Evolutionary conservation across 2,329 filamentous ascomycete species (phyloP).

Genomic region (Exophiala phaeomuriformis): DNA sequence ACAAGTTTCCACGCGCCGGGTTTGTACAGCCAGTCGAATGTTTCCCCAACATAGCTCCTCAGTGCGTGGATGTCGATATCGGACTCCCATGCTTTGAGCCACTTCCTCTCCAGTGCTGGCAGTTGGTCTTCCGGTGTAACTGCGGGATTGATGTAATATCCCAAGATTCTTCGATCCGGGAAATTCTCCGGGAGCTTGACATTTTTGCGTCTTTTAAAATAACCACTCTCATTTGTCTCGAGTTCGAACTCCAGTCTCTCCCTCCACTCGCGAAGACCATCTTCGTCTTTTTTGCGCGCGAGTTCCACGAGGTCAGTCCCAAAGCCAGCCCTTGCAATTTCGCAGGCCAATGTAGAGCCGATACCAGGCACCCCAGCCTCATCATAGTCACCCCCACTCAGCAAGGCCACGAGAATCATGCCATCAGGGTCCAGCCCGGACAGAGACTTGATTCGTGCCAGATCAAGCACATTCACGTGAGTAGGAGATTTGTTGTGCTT

Average conservation of each 20-base stretch:
- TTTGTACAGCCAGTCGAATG: slow-evolving; percentile 77
- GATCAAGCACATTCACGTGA: slow-evolving; percentile 76
- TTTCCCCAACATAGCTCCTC: slow-evolving; percentile 66
- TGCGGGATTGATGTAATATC: slow-evolving; percentile 81
- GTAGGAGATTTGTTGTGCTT: slow-evolving; percentile 63
- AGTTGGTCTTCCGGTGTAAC: slow-evolving; percentile 60
- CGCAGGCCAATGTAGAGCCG: slow-evolving; percentile 79
- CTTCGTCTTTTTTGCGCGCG: slow-evolving; percentile 28
- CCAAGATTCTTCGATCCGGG: slow-evolving; percentile 68
- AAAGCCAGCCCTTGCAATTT: slow-evolving; percentile 83
- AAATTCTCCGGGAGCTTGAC: slow-evolving; percentile 73
- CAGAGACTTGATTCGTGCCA: slow-evolving; percentile 48
- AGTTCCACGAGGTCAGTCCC: slow-evolving; percentile 46
- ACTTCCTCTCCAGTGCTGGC: slow-evolving; percentile 46
- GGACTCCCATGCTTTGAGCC: slow-evolving; percentile 43
- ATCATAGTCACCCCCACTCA: slow-evolving; percentile 92
- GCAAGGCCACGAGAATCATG: slow-evolving; percentile 87
- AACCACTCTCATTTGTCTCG: slow-evolving; percentile 71
- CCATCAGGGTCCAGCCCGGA: slow-evolving; percentile 70
- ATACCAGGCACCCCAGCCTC: slow-evolving; percentile 82
- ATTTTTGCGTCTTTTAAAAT: slow-evolving; percentile 70
- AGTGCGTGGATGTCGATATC: slow-evolving; percentile 60
- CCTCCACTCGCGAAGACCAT: slow-evolving; percentile 53
- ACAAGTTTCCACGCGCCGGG: slow-evolving; percentile 79
- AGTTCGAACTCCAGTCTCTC: slow-evolving; percentile 66